These are phyloP conservation scores for Clonostachys rhizophaga DNA, from an alignment of 2,329 filamentous ascomycete species.

Conservation along the genomic window DNA sequence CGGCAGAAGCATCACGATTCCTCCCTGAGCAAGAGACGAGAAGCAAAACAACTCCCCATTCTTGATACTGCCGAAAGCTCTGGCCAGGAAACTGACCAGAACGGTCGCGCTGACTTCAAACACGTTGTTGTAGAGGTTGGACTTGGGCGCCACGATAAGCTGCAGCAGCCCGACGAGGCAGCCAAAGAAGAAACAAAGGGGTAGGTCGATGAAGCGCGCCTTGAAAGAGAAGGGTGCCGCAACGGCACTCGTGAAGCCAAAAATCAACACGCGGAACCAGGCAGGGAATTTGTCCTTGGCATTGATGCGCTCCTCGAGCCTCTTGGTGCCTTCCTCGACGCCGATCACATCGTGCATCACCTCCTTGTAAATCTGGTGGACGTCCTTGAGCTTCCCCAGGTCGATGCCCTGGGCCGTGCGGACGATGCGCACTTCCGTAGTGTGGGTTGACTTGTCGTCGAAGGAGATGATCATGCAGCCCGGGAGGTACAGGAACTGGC, in stretches of 20 bases:
- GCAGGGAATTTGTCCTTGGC: conserved; percentile 48
- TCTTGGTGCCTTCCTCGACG: conserved; percentile 50
- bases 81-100: conserved; percentile 56
- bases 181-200: conserved; percentile 66
- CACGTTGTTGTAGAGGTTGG: conserved; percentile 62
- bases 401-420: conserved; percentile 53
- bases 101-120: conserved; percentile 61
- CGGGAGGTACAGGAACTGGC: conserved; percentile 83
- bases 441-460: conserved; percentile 63
- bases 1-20: conserved; percentile 62
- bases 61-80: conserved; percentile 57
- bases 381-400: conserved; percentile 56
- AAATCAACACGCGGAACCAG: conserved; percentile 55
- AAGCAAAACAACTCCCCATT: conserved; percentile 54
- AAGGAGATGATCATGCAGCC: conserved; percentile 93
- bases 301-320: conserved; percentile 49
- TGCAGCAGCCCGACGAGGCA: conserved; percentile 67
- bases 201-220: conserved; percentile 67
- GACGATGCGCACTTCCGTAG: conserved; percentile 63
- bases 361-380: conserved; percentile 60
- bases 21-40: conserved; percentile 58
- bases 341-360: conserved; percentile 56
- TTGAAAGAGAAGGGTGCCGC: conserved; percentile 74
- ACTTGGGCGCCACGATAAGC: conserved; percentile 63
- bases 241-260: conserved; percentile 66